A percentile compares a stretch with the other conserved stretches of the same genome.
Evolutionary conservation across 495 filamentous ascomycete species (phyloP).

Genomic region (Aspergillus cavernicola): DNA sequence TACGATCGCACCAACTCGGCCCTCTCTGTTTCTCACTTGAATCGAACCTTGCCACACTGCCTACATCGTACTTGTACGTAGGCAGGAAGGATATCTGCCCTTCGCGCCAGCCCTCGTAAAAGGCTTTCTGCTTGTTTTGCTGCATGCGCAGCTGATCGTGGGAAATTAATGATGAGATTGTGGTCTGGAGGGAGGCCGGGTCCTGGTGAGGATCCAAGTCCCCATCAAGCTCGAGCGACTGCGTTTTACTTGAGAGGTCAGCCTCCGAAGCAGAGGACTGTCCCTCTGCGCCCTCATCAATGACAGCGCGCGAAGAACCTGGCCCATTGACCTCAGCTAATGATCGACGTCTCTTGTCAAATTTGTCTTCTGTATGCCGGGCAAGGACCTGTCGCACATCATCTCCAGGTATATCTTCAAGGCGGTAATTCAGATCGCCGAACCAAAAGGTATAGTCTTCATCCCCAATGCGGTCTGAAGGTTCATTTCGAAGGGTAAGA

Average conservation of each 20-base stretch:
- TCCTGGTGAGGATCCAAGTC: slow-evolving; percentile 48
- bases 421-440: slow-evolving; percentile 92
- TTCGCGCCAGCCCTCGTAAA: slow-evolving; percentile 89
- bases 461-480: slow-evolving; percentile 70
- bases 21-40: slow-evolving; percentile 88
- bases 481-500: slow-evolving; percentile 43
- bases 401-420: slow-evolving; percentile 82
- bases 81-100: slow-evolving; percentile 85
- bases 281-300: slow-evolving; percentile 11
- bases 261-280: slow-evolving; percentile 5
- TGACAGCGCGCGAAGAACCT: slow-evolving; percentile 3
- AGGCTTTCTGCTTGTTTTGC: slow-evolving; percentile 69
- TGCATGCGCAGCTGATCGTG: slow-evolving; percentile 85
- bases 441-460: slow-evolving; percentile 96
- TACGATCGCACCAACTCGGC: slow-evolving; percentile 98
- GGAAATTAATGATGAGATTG: slow-evolving; percentile 75
- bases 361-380: slow-evolving; percentile 76
- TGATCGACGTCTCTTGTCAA: slow-evolving; percentile 44
- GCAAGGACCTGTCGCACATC: slow-evolving; percentile 84
- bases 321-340: slow-evolving; percentile 26
- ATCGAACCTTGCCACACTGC: slow-evolving; percentile 90
- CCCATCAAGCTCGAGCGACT: slow-evolving; percentile 28
- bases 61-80: slow-evolving; percentile 94
- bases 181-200: slow-evolving; percentile 72
- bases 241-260: slow-evolving; percentile 1